A percentile compares a stretch with the other conserved stretches of the same genome.
Conservation (phyloP, 441 rosid genomes). For the Melianthus villosus region DNA sequence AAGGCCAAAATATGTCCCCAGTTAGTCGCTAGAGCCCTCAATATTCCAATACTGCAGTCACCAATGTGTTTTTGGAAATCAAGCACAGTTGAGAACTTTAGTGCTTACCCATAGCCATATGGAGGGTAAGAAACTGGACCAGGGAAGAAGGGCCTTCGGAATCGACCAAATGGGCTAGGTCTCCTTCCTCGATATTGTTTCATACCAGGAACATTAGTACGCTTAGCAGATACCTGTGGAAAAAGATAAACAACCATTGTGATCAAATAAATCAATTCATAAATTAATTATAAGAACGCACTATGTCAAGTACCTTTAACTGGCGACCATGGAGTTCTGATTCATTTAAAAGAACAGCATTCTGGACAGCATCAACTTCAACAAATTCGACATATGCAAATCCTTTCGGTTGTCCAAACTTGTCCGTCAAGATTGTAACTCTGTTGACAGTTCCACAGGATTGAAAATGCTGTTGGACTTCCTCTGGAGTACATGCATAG, state of each 20-base stretch:
- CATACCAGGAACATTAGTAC: constrained; percentile 67
- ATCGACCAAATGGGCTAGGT: constrained; percentile 25
- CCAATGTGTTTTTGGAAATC: too few species aligned
- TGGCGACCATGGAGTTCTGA: constrained; percentile 71
- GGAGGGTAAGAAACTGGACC: constrained; percentile 34
- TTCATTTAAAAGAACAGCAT: constrained; percentile 54
- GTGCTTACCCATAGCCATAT: constrained; percentile 46
- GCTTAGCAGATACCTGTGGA: constrained; percentile 52
- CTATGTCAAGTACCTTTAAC: constrained; percentile 33
- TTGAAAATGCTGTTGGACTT: constrained; percentile 75
- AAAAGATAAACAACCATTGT: constrained; percentile 5
- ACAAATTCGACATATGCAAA: constrained; percentile 78
- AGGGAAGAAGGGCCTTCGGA: constrained; percentile 47
- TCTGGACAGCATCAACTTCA: constrained; percentile 56
- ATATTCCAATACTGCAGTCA: too few species aligned
- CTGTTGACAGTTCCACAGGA: constrained; percentile 69
- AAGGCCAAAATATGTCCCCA: not conserved
- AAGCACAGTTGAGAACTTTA: too few species aligned
- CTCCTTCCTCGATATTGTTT: constrained; percentile 55
- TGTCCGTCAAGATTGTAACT: constrained; percentile 67
- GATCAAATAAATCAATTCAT: constrained; percentile 4
- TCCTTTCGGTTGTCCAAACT: constrained; percentile 77
- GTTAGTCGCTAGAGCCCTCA: not conserved
- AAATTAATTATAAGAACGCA: constrained; percentile 1
- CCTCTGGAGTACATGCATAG: constrained; percentile 70